A percentile compares a stretch with the other conserved stretches of the same genome.
Conservation (phyloP, 2,329 filamentous ascomycete genomes). For the Sclerotinia minor region DNA sequence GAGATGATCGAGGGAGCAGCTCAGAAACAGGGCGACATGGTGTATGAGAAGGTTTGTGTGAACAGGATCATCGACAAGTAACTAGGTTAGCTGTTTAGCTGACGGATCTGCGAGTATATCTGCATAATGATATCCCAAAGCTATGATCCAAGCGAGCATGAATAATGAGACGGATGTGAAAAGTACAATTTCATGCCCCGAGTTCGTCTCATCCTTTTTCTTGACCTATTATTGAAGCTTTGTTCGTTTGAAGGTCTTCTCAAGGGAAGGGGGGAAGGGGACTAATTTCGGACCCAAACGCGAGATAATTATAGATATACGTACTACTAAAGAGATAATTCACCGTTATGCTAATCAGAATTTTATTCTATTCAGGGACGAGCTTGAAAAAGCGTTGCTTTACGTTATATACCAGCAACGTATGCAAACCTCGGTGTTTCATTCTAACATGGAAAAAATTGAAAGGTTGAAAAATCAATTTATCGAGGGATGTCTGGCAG, state of each 20-base stretch:
- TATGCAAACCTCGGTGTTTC: neutral
- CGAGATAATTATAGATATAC: conserved; percentile 20
- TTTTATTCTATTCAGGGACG: neutral
- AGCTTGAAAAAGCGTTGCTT: neutral
- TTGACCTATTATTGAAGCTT: conserved; percentile 21
- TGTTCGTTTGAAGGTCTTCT: conserved; percentile 9
- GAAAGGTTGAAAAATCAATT: neutral
- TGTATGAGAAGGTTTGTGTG: neutral
- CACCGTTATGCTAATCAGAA: conserved; percentile 9
- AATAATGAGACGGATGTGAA: neutral
- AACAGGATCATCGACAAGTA: neutral
- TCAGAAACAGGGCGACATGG: neutral
- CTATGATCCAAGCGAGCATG: conserved; percentile 2
- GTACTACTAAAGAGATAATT: conserved; percentile 14
- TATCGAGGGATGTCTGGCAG: neutral
- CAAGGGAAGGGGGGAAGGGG: neutral
- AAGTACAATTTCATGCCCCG: neutral
- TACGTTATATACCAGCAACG: neutral
- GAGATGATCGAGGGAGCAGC: neutral
- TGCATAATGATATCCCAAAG: conserved; percentile 2
- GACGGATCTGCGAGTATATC: neutral
- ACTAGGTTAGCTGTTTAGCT: neutral
- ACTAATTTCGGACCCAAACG: neutral
- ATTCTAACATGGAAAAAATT: neutral
- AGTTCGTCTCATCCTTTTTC: conserved; percentile 23